These are phyloP conservation scores for Apiospora phragmitis DNA, from an alignment of 2,329 filamentous ascomycete genomes.

Conservation along the genomic window DNA sequence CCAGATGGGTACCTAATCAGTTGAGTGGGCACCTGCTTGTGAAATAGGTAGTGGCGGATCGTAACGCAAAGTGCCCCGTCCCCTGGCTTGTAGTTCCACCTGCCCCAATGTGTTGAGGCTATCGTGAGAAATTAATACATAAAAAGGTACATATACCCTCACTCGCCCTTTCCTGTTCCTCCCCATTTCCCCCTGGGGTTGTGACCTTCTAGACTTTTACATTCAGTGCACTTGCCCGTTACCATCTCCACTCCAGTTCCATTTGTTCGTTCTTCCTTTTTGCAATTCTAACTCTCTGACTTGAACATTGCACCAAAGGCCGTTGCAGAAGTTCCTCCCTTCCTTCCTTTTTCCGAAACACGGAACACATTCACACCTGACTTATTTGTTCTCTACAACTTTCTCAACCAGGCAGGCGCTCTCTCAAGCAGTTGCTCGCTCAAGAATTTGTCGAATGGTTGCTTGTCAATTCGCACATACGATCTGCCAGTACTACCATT, in stretches of 20 bases:
- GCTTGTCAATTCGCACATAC: not conserved
- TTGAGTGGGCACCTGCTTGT: not conserved
- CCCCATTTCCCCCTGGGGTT: not conserved
- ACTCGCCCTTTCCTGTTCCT: not conserved
- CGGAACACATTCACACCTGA: not conserved
- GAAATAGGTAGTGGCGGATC: not conserved
- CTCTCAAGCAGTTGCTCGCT: too few species aligned
- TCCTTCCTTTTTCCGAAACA: not conserved
- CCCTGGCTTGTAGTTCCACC: not conserved
- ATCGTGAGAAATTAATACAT: conserved; percentile 12
- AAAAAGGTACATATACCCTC: too few species aligned
- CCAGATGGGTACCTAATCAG: not conserved
- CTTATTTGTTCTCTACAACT: not conserved
- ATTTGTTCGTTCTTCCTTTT: not conserved
- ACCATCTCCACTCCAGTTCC: not conserved
- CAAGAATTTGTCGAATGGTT: not conserved
- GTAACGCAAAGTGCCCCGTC: not conserved
- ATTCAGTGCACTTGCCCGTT: not conserved
- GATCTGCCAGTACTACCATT: too few species aligned
- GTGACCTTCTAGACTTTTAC: not conserved
- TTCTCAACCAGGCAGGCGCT: too few species aligned
- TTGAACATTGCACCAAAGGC: not conserved
- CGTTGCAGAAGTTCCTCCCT: not conserved
- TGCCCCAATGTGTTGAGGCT: conserved; percentile 3
- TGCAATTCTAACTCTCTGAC: not conserved